Percentiles rank a stretch among this genome's conserved stretches.
These are phyloP conservation scores for Neofusicoccum cordaticola DNA, from an alignment of 2,329 filamentous ascomycete genomes.

Conservation along the genomic window DNA sequence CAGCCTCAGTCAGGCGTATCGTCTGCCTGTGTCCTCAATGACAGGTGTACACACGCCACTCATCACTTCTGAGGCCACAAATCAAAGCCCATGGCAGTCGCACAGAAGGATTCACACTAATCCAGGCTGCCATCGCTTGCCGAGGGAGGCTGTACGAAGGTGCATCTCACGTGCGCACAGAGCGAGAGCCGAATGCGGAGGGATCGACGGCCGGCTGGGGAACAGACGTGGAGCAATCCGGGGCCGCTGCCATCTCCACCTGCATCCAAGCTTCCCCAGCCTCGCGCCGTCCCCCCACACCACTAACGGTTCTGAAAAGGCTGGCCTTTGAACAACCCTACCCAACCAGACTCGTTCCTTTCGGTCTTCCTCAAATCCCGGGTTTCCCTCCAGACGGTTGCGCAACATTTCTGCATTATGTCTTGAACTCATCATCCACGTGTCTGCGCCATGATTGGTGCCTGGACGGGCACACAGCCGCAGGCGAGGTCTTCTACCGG, in stretches of 20 bases:
- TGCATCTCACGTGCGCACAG: not conserved
- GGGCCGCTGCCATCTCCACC: not conserved
- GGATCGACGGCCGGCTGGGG: not conserved
- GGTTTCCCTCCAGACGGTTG: not conserved
- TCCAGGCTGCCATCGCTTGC: not conserved
- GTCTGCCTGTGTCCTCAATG: not conserved
- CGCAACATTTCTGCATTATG: not conserved
- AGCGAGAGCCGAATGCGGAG: not conserved
- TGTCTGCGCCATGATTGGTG: not conserved
- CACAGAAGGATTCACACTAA: conserved; percentile 7
- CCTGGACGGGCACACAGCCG: not conserved
- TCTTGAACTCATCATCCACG: not conserved
- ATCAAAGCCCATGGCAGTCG: not conserved
- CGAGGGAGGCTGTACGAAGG: not conserved
- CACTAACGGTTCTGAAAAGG: not conserved
- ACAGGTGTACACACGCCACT: not conserved
- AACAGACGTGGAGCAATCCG: not conserved
- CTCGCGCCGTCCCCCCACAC: not conserved
- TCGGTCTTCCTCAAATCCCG: not conserved
- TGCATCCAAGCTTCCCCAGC: not conserved
- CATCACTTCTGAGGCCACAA: not conserved
- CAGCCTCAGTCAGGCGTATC: not conserved
- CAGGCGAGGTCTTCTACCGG: not conserved
- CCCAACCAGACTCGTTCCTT: not conserved
- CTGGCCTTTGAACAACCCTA: not conserved